Percentiles rank a stretch among this genome's conserved stretches.
Evolutionary conservation across 2,329 filamentous ascomycete genomes (phyloP).

Genomic region (Colletotrichum endophyticum): DNA sequence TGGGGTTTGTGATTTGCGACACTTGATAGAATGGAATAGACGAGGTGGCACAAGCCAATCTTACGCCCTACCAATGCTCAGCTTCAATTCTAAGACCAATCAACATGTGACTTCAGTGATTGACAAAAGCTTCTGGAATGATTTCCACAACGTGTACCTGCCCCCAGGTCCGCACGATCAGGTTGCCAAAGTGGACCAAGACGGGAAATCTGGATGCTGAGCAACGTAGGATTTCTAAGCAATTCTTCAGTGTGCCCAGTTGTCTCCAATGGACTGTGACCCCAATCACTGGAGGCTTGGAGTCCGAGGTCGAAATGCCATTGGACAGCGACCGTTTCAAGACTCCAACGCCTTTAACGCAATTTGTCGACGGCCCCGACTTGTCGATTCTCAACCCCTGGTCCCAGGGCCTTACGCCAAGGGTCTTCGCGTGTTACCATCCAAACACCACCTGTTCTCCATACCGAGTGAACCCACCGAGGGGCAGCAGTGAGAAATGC

Average conservation of each 20-base stretch:
- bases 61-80: not conserved
- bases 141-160: accelerated
- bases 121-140: not conserved
- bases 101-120: not conserved
- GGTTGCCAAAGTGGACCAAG: not conserved
- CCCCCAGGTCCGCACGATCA: not conserved
- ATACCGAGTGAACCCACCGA: slow-evolving; percentile 1
- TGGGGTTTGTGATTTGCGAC: not conserved
- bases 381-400: not conserved
- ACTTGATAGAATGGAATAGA: not conserved
- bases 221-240: slow-evolving; percentile 12
- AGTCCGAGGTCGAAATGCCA: not conserved
- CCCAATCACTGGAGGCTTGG: slow-evolving; percentile 6
- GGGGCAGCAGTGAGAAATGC: not conserved
- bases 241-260: not conserved
- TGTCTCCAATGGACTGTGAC: not conserved
- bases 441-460: not conserved
- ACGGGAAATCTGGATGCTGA: not conserved
- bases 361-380: not conserved
- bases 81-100: not conserved
- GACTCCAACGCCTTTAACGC: not conserved
- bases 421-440: not conserved
- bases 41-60: not conserved
- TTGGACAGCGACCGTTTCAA: not conserved
- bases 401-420: not conserved